Conservation (phyloP, 495 filamentous ascomycete species). For the Recurvomyces mirabilis region DNA sequence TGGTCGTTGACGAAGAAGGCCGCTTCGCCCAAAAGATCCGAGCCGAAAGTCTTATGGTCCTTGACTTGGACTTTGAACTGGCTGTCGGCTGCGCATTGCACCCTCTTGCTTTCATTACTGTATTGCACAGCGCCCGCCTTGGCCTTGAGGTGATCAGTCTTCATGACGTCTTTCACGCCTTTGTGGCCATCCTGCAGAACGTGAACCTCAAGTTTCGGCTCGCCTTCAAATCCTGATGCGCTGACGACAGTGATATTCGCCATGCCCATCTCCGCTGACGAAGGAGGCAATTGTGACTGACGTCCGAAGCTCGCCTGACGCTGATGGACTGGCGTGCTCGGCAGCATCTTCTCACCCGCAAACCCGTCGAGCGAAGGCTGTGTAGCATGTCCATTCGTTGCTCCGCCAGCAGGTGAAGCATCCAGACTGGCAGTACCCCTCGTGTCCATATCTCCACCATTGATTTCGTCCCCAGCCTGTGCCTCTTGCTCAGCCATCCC, state of each 20-base stretch:
- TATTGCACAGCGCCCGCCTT: conserved; percentile 48
- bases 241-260: conserved; percentile 72
- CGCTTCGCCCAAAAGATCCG: conserved; percentile 69
- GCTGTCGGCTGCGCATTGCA: conserved; percentile 67
- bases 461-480: conserved; percentile 29
- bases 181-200: conserved; percentile 56
- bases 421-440: conserved; percentile 8
- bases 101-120: conserved; percentile 61
- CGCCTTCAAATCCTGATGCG: conserved; percentile 64
- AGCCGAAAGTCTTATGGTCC: conserved; percentile 70
- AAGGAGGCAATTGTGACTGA: conserved; percentile 57
- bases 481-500: conserved; percentile 9
- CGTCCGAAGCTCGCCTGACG: conserved; percentile 8
- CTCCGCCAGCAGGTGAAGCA: not conserved
- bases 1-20: conserved; percentile 86
- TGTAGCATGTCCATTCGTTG: conserved; percentile 8
- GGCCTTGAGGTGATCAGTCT: conserved; percentile 69
- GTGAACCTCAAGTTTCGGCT: conserved; percentile 69
- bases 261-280: conserved; percentile 55
- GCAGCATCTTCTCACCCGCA: not conserved
- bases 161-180: conserved; percentile 65
- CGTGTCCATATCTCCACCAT: conserved; percentile 7
- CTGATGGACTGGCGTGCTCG: conserved; percentile 8
- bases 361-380: conserved; percentile 6
- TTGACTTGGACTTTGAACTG: conserved; percentile 79